phyloP scores from a whole-genome alignment of 1,284 basidiomycete genomes.

The Fomitopsis schrenkii region DNA sequence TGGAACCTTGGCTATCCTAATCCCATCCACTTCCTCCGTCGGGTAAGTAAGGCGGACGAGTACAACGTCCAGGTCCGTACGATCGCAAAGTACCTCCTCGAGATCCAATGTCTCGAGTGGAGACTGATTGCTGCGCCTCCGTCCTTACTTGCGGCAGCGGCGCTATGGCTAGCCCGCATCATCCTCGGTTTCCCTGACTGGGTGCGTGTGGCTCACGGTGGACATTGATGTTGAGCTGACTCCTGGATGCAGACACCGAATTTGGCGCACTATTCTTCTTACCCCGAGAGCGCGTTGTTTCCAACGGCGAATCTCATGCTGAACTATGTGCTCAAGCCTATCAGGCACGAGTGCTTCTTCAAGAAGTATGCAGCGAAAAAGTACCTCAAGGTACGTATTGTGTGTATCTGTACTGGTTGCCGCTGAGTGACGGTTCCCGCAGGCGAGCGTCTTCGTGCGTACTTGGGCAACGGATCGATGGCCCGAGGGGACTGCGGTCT shows the following conservation, averaged over 20 bases:
- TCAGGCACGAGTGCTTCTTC: conserved; percentile 73
- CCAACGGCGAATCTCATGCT: conserved; percentile 92
- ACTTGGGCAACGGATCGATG: conserved; percentile 63
- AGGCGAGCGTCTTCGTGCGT: conserved; percentile 60
- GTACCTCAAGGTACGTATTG: conserved; percentile 69
- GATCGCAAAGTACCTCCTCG: conserved; percentile 90
- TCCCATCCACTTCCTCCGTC: conserved; percentile 89
- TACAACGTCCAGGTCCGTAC: conserved; percentile 92
- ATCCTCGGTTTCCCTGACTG: conserved; percentile 83
- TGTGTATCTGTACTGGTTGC: not conserved
- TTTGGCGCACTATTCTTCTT: conserved; percentile 89
- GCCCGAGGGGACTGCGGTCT: conserved; percentile 50
- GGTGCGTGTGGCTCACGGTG: conserved; percentile 46
- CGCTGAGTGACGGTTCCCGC: not conserved
- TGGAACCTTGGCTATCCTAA: conserved; percentile 94
- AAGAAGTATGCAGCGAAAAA: conserved; percentile 84
- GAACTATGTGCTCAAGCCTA: conserved; percentile 81
- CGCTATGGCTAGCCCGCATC: conserved; percentile 88
- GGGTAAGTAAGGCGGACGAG: conserved; percentile 94
- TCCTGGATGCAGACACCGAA: conserved; percentile 63
- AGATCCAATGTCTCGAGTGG: conserved; percentile 89
- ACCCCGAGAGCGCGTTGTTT: conserved; percentile 80
- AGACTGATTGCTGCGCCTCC: conserved; percentile 79
- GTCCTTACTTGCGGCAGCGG: conserved; percentile 83
- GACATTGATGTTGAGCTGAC: not conserved